Conservation (phyloP, 352 stramenopile genomes). For the Aphanomyces astaci region DNA sequence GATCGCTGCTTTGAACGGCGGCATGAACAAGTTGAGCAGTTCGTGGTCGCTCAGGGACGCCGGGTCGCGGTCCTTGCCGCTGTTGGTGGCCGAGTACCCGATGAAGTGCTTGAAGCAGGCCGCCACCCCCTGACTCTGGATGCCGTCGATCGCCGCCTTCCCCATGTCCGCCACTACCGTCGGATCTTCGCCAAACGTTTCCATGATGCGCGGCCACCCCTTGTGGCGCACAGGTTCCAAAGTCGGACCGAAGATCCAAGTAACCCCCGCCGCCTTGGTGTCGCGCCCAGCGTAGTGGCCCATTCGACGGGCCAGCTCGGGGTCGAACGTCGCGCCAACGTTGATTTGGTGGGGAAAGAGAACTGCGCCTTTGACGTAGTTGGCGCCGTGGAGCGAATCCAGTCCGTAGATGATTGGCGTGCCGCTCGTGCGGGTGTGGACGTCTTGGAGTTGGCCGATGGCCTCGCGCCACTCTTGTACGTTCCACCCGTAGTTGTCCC, state of each 20-base stretch:
- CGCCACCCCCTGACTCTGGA: constrained; percentile 31
- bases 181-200: constrained; percentile 85
- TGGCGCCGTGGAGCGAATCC: constrained; percentile 65
- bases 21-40: constrained; percentile 76
- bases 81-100: constrained; percentile 29
- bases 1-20: constrained; percentile 75
- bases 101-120: constrained; percentile 56
- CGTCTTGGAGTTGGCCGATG: constrained; percentile 44
- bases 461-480: constrained; percentile 41
- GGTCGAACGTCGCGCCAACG: constrained; percentile 63
- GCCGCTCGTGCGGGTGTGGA: constrained; percentile 33
- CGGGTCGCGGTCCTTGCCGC: constrained; percentile 67
- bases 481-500: constrained; percentile 28
- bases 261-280: constrained; percentile 48
- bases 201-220: constrained; percentile 58
- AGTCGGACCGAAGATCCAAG: constrained; percentile 69
- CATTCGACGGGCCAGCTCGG: constrained; percentile 35
- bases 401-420: constrained; percentile 44
- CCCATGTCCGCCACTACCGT: constrained; percentile 46
- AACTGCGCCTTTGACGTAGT: constrained; percentile 50
- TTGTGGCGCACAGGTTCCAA: constrained; percentile 53
- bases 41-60: constrained; percentile 70
- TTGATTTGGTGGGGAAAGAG: constrained; percentile 72
- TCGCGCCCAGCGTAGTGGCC: constrained; percentile 47
- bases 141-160: constrained; percentile 34